phyloP scores from a whole-genome alignment of 805 yeast genomes.

The Cyberlindnera amylophila region DNA sequence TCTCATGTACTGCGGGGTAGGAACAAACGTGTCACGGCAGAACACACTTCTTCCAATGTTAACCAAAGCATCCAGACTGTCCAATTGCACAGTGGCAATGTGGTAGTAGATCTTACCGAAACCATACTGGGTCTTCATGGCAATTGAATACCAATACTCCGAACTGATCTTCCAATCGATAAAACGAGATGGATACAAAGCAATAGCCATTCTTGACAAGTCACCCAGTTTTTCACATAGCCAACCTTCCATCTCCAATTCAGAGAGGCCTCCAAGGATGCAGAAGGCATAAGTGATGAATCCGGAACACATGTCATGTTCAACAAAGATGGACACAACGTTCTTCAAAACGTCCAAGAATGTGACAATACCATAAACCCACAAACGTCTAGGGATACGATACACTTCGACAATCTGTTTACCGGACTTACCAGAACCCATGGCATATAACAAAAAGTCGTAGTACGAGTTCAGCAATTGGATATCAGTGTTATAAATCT shows the following conservation, averaged over 20 bases:
- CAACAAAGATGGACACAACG: conserved; percentile 67
- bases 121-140: conserved; percentile 72
- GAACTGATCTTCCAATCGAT: conserved; percentile 85
- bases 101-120: conserved; percentile 86
- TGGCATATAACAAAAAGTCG: conserved; percentile 66
- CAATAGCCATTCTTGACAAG: conserved; percentile 82
- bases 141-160: conserved; percentile 75
- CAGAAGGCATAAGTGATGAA: conserved; percentile 70
- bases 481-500: conserved; percentile 63
- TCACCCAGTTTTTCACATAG: conserved; percentile 76
- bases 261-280: conserved; percentile 38
- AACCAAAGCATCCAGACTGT: conserved; percentile 66
- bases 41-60: conserved; percentile 75
- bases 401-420: conserved; percentile 73
- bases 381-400: conserved; percentile 72
- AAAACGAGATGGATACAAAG: conserved; percentile 70
- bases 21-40: conserved; percentile 80
- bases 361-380: conserved; percentile 86
- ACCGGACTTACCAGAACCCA: conserved; percentile 73
- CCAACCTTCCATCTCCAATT: conserved; percentile 48
- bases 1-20: conserved; percentile 72
- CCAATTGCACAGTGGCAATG: conserved; percentile 80
- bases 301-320: conserved; percentile 74
- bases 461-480: conserved; percentile 66
- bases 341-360: conserved; percentile 73